These are phyloP conservation scores for Raphanus hybrid DNA, from an alignment of 441 rosid species.

Conservation along the genomic window DNA sequence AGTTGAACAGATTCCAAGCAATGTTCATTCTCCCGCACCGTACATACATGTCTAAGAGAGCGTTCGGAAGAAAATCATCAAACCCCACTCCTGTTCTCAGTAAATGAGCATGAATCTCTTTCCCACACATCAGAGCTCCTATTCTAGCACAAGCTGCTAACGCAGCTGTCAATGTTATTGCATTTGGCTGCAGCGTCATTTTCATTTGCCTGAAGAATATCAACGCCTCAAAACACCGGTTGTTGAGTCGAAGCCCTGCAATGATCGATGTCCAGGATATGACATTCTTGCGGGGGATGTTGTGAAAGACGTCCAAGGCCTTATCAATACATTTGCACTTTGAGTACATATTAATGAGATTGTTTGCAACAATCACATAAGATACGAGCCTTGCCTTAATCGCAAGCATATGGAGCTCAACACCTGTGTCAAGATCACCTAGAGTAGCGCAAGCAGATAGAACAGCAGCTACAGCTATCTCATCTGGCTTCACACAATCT, in stretches of 20 bases:
- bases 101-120: conserved; percentile 87
- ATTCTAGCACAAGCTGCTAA: conserved; percentile 88
- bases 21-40: conserved; percentile 81
- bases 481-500: conserved; percentile 66
- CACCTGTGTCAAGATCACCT: conserved; percentile 70
- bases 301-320: conserved; percentile 80
- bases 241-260: conserved; percentile 77
- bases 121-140: conserved; percentile 86
- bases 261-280: conserved; percentile 93
- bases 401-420: conserved; percentile 76
- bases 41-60: conserved; percentile 84
- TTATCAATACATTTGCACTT: conserved; percentile 82
- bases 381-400: conserved; percentile 64
- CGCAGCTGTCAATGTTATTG: conserved; percentile 70
- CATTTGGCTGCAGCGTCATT: conserved; percentile 62
- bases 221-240: conserved; percentile 80
- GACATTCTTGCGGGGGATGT: conserved; percentile 71
- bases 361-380: conserved; percentile 68
- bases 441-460: conserved; percentile 81
- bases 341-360: conserved; percentile 90
- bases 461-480: conserved; percentile 74
- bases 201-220: conserved; percentile 78
- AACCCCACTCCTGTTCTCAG: conserved; percentile 62
- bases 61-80: conserved; percentile 82
- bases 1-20: conserved; percentile 78